phyloP scores from a whole-genome alignment of 2,329 filamentous ascomycete species.

The Penicillium sp. region DNA sequence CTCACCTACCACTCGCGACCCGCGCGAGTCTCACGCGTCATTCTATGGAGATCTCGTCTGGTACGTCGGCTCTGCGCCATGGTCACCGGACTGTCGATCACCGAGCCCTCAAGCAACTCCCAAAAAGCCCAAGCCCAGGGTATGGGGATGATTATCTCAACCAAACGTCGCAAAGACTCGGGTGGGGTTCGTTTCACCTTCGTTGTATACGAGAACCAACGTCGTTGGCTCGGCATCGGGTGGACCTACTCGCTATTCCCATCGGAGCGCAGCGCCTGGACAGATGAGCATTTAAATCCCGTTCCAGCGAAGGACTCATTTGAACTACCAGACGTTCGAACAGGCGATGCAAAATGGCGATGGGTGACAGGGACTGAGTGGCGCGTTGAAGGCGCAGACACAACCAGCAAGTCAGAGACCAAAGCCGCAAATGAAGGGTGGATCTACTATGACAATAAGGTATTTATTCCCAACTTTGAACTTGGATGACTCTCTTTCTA shows the following conservation, averaged over 20 bases:
- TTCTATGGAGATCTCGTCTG: slow-evolving; percentile 83
- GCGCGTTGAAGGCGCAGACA: slow-evolving; percentile 71
- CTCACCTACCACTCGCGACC: slow-evolving; percentile 91
- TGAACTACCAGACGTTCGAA: slow-evolving; percentile 65
- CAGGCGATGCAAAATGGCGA: slow-evolving; percentile 64
- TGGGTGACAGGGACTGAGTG: slow-evolving; percentile 87
- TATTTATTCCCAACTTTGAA: slow-evolving; percentile 38
- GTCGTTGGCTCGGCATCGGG: slow-evolving; percentile 89
- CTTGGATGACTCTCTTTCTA: not conserved
- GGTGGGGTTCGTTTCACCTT: slow-evolving; percentile 94
- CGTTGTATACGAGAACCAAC: slow-evolving; percentile 92
- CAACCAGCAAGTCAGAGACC: slow-evolving; percentile 39
- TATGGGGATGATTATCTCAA: slow-evolving; percentile 49
- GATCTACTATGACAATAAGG: slow-evolving; percentile 99
- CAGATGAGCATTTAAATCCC: slow-evolving; percentile 87
- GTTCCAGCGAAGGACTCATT: slow-evolving; percentile 74
- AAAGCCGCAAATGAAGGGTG: slow-evolving; percentile 69
- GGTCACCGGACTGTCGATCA: slow-evolving; percentile 77
- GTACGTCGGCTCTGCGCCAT: slow-evolving; percentile 68
- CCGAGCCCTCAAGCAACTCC: slow-evolving; percentile 22
- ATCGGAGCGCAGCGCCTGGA: slow-evolving; percentile 89
- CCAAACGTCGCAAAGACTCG: slow-evolving; percentile 49
- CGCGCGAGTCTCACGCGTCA: slow-evolving; percentile 76
- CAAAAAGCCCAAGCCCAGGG: slow-evolving; percentile 44
- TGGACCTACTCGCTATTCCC: slow-evolving; percentile 92